Conservation (phyloP, 2,329 filamentous ascomycete species). For the Microcera coccophila region DNA sequence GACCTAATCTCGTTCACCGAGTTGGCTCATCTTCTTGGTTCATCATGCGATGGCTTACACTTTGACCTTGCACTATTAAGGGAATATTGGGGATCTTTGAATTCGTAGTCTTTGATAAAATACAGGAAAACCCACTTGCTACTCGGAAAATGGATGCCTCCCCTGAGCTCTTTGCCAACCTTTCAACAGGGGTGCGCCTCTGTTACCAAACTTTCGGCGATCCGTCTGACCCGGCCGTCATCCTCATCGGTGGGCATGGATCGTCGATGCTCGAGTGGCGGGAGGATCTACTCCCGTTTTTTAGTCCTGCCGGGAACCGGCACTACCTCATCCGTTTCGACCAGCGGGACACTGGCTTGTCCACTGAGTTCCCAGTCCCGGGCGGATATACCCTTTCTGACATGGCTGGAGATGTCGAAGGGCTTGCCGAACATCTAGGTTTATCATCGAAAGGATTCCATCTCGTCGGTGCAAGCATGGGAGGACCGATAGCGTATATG, state of each 20-base stretch:
- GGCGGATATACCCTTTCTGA: constrained; percentile 24
- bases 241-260: constrained; percentile 20
- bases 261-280: constrained; percentile 25
- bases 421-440: constrained; percentile 23
- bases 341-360: constrained; percentile 22
- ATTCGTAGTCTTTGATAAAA: too few species aligned
- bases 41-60: too few species aligned
- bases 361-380: constrained; percentile 22
- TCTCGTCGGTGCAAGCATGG: too few species aligned
- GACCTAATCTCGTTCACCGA: too few species aligned
- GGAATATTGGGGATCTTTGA: too few species aligned
- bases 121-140: too few species aligned
- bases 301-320: constrained; percentile 12
- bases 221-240: constrained; percentile 21
- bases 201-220: constrained; percentile 30
- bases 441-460: too few species aligned
- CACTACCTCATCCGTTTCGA: constrained; percentile 23
- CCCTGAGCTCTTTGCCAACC: too few species aligned
- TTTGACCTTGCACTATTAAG: too few species aligned
- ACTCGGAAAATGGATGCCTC: too few species aligned
- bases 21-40: too few species aligned
- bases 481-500: too few species aligned
- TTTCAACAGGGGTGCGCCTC: constrained; percentile 26
- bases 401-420: constrained; percentile 28
- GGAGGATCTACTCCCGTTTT: constrained; percentile 16